Percentiles rank a stretch among this genome's conserved stretches.
Evolutionary conservation across 179 eudicot species (phyloP).

Genomic region (Beta corolliflora): DNA sequence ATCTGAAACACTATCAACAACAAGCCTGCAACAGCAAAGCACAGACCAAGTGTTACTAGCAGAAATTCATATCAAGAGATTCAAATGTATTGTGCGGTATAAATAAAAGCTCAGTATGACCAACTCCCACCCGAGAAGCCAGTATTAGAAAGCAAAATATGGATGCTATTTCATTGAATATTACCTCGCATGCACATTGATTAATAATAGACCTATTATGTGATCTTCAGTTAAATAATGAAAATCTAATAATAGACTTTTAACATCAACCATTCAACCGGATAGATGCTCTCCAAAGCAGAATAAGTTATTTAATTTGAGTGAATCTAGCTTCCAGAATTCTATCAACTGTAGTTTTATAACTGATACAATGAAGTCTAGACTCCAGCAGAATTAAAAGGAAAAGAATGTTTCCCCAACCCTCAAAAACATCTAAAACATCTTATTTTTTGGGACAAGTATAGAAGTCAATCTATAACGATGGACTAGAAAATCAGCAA

Average conservation of each 20-base stretch:
- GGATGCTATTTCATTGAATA: neutral
- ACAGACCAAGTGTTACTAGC: constrained; percentile 6
- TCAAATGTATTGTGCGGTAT: neutral
- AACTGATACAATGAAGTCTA: neutral
- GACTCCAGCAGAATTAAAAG: neutral
- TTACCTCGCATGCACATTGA: neutral
- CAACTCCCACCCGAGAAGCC: neutral
- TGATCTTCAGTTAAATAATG: neutral
- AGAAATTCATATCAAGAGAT: neutral
- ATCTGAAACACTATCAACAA: constrained; percentile 79
- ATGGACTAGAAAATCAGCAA: neutral
- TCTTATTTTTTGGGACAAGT: neutral
- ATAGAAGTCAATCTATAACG: neutral
- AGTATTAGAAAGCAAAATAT: neutral
- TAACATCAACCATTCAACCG: neutral
- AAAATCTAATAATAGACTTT: neutral
- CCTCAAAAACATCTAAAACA: neutral
- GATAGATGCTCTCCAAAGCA: neutral
- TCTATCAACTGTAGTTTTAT: neutral
- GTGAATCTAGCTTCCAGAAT: neutral
- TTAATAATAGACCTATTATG: neutral
- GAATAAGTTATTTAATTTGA: neutral
- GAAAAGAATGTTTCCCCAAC: neutral
- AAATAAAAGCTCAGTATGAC: neutral
- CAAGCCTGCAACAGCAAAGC: constrained; percentile 67